Conservation (phyloP, 768 basidiomycete genomes). For the Lentinula detonsa region DNA sequence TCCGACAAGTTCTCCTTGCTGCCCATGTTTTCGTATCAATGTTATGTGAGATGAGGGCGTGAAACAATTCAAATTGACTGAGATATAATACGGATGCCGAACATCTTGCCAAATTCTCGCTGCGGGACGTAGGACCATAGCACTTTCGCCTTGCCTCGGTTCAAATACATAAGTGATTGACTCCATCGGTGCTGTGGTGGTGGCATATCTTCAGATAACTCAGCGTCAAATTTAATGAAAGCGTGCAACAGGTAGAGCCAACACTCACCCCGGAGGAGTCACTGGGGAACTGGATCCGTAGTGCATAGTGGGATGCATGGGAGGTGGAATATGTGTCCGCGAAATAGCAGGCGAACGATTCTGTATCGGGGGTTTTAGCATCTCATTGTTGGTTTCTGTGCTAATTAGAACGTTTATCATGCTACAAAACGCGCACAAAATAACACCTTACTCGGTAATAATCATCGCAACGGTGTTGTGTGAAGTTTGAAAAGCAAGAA, state of each 20-base stretch:
- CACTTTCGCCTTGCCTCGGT: slow-evolving; percentile 27
- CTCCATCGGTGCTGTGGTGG: slow-evolving; percentile 20
- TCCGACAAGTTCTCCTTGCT: slow-evolving; percentile 37
- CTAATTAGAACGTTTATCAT: not conserved
- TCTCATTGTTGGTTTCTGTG: not conserved
- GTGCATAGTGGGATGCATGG: slow-evolving; percentile 19
- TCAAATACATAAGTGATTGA: slow-evolving; percentile 34
- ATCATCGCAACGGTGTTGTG: not conserved
- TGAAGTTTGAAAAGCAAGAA: not conserved
- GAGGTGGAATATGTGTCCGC: slow-evolving; percentile 15
- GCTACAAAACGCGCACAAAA: not conserved
- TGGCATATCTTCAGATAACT: slow-evolving; percentile 16
- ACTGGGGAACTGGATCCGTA: slow-evolving; percentile 14
- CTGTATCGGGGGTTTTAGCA: slow-evolving; percentile 2
- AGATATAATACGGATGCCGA: slow-evolving; percentile 36
- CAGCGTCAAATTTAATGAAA: not conserved
- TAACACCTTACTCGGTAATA: not conserved
- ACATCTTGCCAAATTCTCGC: slow-evolving; percentile 20
- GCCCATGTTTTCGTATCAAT: slow-evolving; percentile 30
- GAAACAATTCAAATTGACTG: slow-evolving; percentile 43
- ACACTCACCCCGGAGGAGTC: slow-evolving; percentile 22
- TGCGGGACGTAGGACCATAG: slow-evolving; percentile 27
- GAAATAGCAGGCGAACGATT: slow-evolving; percentile 12
- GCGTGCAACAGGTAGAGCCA: not conserved
- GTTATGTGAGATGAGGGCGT: slow-evolving; percentile 44